Percentiles rank a stretch among this genome's conserved stretches.
Conservation (phyloP, 495 filamentous ascomycete genomes). For the Aspergillus leporis region DNA sequence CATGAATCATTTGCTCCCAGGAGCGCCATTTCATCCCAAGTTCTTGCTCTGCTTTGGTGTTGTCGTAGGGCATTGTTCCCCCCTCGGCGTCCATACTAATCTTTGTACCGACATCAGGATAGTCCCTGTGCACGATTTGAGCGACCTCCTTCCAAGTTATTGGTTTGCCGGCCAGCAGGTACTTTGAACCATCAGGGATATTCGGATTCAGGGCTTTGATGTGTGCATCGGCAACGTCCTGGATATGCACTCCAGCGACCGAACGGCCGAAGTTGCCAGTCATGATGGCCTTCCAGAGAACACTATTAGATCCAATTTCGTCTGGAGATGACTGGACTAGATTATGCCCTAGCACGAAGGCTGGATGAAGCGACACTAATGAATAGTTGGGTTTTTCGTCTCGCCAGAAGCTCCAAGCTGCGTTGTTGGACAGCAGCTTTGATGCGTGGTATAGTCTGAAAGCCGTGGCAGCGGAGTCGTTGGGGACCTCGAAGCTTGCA, state of each 20-base stretch:
- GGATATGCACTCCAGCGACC: slow-evolving; percentile 35
- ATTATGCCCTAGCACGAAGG: slow-evolving; percentile 34
- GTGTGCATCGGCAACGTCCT: slow-evolving; percentile 41
- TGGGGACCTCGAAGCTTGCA: slow-evolving; percentile 20
- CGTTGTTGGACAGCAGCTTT: slow-evolving; percentile 33
- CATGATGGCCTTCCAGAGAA: slow-evolving; percentile 25
- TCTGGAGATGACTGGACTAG: slow-evolving; percentile 28
- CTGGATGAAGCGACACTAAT: slow-evolving; percentile 30
- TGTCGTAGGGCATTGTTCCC: slow-evolving; percentile 49
- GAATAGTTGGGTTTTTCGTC: slow-evolving; percentile 27
- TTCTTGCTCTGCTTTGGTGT: slow-evolving; percentile 54
- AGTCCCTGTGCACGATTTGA: slow-evolving; percentile 27
- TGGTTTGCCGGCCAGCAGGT: slow-evolving; percentile 26
- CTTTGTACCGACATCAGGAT: slow-evolving; percentile 28
- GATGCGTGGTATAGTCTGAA: slow-evolving; percentile 31
- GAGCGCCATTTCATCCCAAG: slow-evolving; percentile 37
- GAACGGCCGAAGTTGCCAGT: slow-evolving; percentile 7
- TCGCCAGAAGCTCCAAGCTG: slow-evolving; percentile 26
- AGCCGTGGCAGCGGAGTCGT: slow-evolving; percentile 15
- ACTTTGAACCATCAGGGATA: slow-evolving; percentile 26
- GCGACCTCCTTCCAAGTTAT: slow-evolving; percentile 31
- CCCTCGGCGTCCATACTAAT: slow-evolving; percentile 22
- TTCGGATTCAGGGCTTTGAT: slow-evolving; percentile 31
- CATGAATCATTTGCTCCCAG: slow-evolving; percentile 31
- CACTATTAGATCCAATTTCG: slow-evolving; percentile 23